A percentile compares a stretch with the other conserved stretches of the same genome.
phyloP scores from a whole-genome alignment of 2,329 filamentous ascomycete species.

The Beauveria pseudobassiana region DNA sequence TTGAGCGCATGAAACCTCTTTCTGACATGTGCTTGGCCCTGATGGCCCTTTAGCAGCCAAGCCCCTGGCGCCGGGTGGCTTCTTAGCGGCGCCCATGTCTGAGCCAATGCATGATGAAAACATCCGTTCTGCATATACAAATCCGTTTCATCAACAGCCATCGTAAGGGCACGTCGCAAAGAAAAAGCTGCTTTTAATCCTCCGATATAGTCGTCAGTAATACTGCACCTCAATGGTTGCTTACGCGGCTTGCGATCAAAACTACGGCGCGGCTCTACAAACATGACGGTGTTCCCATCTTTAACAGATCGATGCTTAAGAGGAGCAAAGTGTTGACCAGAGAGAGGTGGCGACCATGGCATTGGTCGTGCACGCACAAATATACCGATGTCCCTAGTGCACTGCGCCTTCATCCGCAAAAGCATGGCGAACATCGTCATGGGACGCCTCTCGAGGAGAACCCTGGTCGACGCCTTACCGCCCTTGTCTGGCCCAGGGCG shows the following conservation, averaged over 20 bases:
- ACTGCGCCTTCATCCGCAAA: background rate
- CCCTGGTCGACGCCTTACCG: background rate
- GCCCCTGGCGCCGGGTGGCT: background rate
- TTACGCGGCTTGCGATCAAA: background rate
- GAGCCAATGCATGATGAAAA: too few relatives aligned
- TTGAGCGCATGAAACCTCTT: slow-evolving; percentile 8
- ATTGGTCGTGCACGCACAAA: background rate
- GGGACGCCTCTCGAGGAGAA: background rate
- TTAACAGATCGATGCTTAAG: too few relatives aligned
- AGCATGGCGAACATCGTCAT: background rate
- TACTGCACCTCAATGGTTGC: background rate
- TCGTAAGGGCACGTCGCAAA: background rate
- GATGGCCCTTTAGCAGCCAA: background rate
- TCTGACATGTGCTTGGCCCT: slow-evolving; percentile 9
- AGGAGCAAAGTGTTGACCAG: too few relatives aligned
- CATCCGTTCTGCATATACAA: too few relatives aligned
- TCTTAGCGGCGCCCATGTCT: background rate
- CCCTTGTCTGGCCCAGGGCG: background rate
- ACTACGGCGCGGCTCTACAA: background rate
- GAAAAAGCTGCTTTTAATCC: too few relatives aligned
- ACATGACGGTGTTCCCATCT: too few relatives aligned
- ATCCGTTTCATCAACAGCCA: background rate
- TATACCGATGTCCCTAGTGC: background rate
- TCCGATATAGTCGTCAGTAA: background rate
- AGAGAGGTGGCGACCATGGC: background rate